Evolutionary conservation across 2,329 filamentous ascomycete species (phyloP).

Genomic region (Hymenoscyphus fructigenus): DNA sequence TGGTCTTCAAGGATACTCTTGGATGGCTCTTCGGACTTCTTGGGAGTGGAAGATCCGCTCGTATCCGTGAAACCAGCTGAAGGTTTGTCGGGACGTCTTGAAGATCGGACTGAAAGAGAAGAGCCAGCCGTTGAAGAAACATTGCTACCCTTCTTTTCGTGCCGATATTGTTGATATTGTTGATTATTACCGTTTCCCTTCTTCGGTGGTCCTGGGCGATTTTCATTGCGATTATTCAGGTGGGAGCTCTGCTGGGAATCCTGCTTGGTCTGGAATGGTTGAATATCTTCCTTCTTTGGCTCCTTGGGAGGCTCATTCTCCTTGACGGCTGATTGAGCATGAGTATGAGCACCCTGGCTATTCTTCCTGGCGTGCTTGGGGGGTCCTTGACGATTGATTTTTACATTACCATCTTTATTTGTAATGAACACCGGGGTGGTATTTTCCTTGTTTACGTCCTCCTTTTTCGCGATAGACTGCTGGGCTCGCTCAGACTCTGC

Average conservation of each 20-base stretch:
- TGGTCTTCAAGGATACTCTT: constrained; percentile 14
- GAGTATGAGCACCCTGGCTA: not conserved
- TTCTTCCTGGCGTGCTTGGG: not conserved
- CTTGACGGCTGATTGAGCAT: not conserved
- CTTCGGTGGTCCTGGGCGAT: not conserved
- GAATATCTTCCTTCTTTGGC: not conserved
- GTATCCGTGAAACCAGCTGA: not conserved
- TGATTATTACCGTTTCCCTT: not conserved
- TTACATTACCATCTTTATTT: not conserved
- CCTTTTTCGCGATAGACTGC: not conserved
- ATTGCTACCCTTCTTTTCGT: not conserved
- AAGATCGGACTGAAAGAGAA: not conserved
- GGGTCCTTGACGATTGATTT: not conserved
- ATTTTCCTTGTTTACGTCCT: not conserved
- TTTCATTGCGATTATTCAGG: not conserved
- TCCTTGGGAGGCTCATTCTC: not conserved
- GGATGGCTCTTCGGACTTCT: constrained; percentile 7
- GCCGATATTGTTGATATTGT: not conserved
- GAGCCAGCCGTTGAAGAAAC: not conserved
- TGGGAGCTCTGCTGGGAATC: not conserved
- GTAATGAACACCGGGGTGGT: not conserved
- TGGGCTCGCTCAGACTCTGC: not conserved
- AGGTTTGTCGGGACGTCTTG: not conserved
- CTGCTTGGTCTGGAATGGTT: not conserved
- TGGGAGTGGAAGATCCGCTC: constrained; percentile 3